Evolutionary conservation across 169 alveolate species (phyloP).

Genomic region (Perkinsus marinus): DNA sequence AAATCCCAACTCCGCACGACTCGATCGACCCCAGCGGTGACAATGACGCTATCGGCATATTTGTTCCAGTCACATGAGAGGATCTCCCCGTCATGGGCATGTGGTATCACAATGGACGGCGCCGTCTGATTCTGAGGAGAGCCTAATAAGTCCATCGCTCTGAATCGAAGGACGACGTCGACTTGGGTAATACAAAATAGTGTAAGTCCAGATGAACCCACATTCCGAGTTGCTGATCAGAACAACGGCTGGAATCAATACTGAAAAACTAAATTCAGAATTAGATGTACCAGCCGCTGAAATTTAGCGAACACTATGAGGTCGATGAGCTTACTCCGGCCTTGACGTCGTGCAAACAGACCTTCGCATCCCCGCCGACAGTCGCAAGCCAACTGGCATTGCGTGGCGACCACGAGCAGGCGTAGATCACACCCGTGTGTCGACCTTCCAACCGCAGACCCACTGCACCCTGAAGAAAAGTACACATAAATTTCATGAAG

Average conservation of each 20-base stretch:
- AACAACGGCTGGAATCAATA: no score
- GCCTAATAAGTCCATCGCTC: no score
- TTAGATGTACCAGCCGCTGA: no score
- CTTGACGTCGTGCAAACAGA: background rate
- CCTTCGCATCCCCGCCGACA: background rate
- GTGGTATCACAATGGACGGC: background rate
- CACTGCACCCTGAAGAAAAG: background rate
- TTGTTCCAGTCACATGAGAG: background rate
- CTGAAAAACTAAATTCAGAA: no score
- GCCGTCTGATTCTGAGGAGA: background rate
- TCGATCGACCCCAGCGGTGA: background rate
- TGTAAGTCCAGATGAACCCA: no score
- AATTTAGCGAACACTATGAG: no score
- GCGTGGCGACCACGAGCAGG: background rate
- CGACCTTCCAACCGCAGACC: background rate
- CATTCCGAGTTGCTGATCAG: no score
- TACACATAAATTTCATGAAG: no score
- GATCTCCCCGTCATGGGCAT: background rate
- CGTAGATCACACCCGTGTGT: background rate
- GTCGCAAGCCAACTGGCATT: background rate
- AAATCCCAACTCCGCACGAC: background rate
- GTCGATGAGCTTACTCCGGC: no score
- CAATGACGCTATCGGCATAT: background rate
- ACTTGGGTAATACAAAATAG: no score
- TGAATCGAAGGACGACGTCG: no score